These are phyloP conservation scores for Diaporthe nobilis DNA, from an alignment of 2,329 filamentous ascomycete genomes.

Conservation along the genomic window DNA sequence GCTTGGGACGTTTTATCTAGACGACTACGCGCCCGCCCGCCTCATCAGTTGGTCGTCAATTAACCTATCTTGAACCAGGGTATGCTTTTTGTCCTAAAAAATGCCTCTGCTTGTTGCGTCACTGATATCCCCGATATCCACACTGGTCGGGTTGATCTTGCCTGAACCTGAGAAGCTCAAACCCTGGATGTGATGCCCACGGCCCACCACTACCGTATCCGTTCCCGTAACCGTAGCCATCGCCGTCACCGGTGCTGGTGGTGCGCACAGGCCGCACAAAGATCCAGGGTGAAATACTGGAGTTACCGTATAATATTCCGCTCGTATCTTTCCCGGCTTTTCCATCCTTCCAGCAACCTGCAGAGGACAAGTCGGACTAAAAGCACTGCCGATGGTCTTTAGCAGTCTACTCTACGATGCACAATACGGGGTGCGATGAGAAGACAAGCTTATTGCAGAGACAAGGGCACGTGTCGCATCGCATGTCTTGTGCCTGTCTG, in stretches of 20 bases:
- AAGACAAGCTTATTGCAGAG: background rate
- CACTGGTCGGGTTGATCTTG: background rate
- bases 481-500: slow-evolving; percentile 19
- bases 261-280: slow-evolving; percentile 21
- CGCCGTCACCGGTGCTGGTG: background rate
- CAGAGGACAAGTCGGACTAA: background rate
- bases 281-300: background rate
- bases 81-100: background rate
- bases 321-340: background rate
- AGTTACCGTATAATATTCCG: background rate
- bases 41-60: background rate
- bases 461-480: slow-evolving; percentile 14
- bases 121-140: too few species aligned
- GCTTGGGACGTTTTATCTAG: slow-evolving; percentile 22
- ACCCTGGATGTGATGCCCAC: background rate
- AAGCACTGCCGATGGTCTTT: background rate
- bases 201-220: background rate
- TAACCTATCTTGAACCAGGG: background rate
- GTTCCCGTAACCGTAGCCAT: background rate
- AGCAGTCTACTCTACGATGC: too few species aligned
- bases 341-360: background rate
- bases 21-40: background rate
- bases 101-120: background rate
- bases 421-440: background rate
- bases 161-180: background rate